Conservation (phyloP, 345 rosid species). For the Schrenkiella parvula region DNA sequence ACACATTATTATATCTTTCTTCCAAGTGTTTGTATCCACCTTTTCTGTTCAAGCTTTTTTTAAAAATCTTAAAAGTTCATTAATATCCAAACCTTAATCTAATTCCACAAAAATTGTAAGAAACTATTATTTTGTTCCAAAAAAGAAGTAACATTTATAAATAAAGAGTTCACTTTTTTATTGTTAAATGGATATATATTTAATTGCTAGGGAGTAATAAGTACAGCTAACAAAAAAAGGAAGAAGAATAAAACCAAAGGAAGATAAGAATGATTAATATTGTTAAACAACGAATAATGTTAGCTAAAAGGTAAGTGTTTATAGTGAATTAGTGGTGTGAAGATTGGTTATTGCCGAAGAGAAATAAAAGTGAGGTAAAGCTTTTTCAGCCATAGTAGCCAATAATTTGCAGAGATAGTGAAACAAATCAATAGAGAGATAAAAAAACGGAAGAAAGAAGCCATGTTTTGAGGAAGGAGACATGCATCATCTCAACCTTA, state of each 20-base stretch:
- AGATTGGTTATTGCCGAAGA: background rate
- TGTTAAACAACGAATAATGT: background rate
- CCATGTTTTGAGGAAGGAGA: slow-evolving; percentile 31
- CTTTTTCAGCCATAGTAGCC: slow-evolving; percentile 1
- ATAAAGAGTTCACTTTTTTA: background rate
- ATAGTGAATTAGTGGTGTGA: slow-evolving; percentile 11
- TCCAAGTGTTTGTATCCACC: background rate
- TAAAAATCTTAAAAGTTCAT: background rate
- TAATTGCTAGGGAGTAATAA: background rate
- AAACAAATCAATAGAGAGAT: background rate
- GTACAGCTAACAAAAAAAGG: background rate
- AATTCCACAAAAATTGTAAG: background rate
- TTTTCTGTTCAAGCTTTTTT: background rate
- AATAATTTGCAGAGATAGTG: slow-evolving; percentile 1
- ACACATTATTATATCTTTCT: background rate
- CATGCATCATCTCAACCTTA: slow-evolving; percentile 26
- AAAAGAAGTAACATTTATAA: background rate
- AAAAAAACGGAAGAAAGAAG: background rate
- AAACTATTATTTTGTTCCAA: background rate
- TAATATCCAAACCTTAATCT: background rate
- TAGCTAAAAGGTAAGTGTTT: slow-evolving; percentile 12
- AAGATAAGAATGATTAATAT: background rate
- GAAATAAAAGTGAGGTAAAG: background rate
- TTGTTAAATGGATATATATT: background rate
- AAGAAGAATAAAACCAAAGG: background rate